Base-by-base conservation (phyloP, 345 rosid species). In the Eucalyptus marginata region DNA sequence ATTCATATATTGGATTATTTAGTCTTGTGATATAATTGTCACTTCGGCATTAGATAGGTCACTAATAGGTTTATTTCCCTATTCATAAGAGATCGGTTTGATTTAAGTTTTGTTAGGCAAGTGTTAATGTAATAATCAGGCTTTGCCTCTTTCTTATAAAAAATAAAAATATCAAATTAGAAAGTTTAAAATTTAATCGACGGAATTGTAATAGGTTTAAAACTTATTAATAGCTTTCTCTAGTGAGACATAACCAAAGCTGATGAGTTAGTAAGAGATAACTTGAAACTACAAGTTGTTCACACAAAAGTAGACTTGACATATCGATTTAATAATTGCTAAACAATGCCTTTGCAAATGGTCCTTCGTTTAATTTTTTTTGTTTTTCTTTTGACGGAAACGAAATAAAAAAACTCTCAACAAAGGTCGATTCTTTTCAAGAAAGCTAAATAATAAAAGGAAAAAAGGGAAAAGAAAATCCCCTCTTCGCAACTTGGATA, bases 151-250 rank as follows among this genome's bases (percentile, higher is more conserved):
- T 56, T 56, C 27, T 56, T 56, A 56, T 56, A 1, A 56, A 56
- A 56, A 52, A 52, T 52, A 17, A 56, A 56, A 4, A 20, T 0
- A 24, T 56, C 12, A 22, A 56, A 56, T 56, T 56, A 56, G 5
- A 56, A 56, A 56, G 5, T 56, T 56, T 22, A 56, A 56, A 20
- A 56, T 0, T 56, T 0, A 56, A 56, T 56, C 0, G 1, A 20
- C 6, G 1, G 5, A 0, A 1, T 0, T 56, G 11, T 56, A 56
- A 56, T 56, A 56, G 0, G 13, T 24, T 56, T 24, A 24, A 56
- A 56, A 56, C 29, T 56, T 56, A 56, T 22, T 9, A 56, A 1
- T 56, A 56, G 29, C 5, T 56, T 56, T 56, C 62, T 56, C 27
- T 56, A 9, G 29, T 9, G 62, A 56, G 62, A 56, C 62, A 24